Conservation (phyloP, 768 basidiomycete species). For the Neoboletus subvelutipes region DNA sequence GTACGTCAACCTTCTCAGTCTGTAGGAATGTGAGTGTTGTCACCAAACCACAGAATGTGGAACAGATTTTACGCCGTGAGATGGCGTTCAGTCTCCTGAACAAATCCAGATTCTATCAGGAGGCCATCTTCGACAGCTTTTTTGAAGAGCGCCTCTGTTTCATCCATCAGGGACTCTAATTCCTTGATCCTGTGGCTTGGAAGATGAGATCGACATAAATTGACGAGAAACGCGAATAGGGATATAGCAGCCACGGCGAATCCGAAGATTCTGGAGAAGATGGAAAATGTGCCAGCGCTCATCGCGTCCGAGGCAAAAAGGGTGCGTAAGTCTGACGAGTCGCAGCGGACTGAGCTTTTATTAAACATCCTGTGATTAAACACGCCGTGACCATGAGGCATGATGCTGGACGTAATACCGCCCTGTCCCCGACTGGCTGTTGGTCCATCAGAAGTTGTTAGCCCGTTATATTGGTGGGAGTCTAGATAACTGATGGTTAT, state of each 20-base stretch:
- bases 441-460: no score
- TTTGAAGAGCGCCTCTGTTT: neutral
- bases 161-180: slow-evolving; percentile 2
- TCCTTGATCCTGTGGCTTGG: slow-evolving; percentile 6
- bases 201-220: neutral
- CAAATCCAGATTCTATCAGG: neutral
- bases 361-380: neutral
- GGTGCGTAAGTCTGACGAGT: neutral
- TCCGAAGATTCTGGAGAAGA: slow-evolving; percentile 5
- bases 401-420: neutral
- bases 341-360: neutral
- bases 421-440: no score
- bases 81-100: neutral
- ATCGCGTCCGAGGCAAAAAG: neutral
- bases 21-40: neutral
- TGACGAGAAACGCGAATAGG: neutral
- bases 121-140: slow-evolving; percentile 8
- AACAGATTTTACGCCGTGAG: neutral
- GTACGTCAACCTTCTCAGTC: neutral
- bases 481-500: no score
- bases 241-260: neutral
- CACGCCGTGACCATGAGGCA: neutral
- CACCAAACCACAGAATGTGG: no score
- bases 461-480: no score
- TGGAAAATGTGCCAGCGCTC: neutral